Percentiles rank a stretch among this genome's conserved stretches.
Evolutionary conservation across 441 rosid genomes (phyloP).

Genomic region (Croton laevigatus): DNA sequence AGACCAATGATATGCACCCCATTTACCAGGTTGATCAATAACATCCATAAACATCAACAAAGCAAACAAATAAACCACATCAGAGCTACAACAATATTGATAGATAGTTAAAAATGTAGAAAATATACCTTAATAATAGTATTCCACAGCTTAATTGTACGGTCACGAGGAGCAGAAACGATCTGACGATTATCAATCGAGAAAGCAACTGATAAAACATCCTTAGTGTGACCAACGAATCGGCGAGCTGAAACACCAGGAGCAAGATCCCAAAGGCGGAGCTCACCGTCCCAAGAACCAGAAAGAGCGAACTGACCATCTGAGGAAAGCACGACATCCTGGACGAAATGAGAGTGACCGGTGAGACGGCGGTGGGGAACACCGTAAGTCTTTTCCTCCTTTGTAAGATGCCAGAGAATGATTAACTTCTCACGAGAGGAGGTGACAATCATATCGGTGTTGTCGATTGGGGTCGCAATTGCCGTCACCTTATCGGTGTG

Average conservation of each 20-base stretch:
- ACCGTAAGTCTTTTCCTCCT: slow-evolving; percentile 78
- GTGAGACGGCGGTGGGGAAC: slow-evolving; percentile 82
- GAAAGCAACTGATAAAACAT: slow-evolving; percentile 93
- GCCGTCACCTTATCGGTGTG: slow-evolving; percentile 98
- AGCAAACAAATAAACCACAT: not conserved
- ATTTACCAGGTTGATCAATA: not conserved
- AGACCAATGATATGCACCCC: not conserved
- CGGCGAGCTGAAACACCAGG: slow-evolving; percentile 72
- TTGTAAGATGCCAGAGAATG: slow-evolving; percentile 81
- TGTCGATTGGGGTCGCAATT: slow-evolving; percentile 83
- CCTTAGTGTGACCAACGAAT: slow-evolving; percentile 92
- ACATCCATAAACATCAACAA: not conserved
- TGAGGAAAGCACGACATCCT: slow-evolving; percentile 93
- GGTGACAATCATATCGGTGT: slow-evolving; percentile 82
- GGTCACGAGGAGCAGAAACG: slow-evolving; percentile 92
- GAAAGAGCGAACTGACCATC: slow-evolving; percentile 97
- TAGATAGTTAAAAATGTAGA: no score
- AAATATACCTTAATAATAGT: slow-evolving; percentile 51
- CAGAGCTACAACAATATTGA: no score
- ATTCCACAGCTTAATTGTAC: slow-evolving; percentile 85
- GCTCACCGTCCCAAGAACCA: slow-evolving; percentile 98
- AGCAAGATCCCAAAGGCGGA: slow-evolving; percentile 96
- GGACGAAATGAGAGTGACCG: slow-evolving; percentile 91
- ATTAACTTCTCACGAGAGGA: slow-evolving; percentile 94
- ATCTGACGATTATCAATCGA: slow-evolving; percentile 96